Conservation (phyloP, 352 stramenopile species). For the Globisporangium rhizosaccharum region DNA sequence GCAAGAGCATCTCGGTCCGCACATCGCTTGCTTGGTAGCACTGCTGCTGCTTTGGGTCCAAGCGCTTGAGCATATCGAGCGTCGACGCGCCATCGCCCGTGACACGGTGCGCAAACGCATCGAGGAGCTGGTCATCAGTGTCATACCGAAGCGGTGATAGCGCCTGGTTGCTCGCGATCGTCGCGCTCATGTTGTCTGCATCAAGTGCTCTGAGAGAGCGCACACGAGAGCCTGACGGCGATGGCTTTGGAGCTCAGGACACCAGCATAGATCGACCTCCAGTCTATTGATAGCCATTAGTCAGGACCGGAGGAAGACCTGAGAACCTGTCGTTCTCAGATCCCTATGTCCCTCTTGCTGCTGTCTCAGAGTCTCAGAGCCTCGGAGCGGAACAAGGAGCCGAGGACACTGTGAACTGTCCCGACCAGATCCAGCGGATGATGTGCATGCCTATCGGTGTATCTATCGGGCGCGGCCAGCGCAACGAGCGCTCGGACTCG, state of each 20-base stretch:
- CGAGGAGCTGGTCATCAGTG: constrained; percentile 14
- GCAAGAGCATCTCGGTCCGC: constrained; percentile 42
- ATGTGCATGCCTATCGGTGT: neutral
- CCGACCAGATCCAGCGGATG: too few species aligned
- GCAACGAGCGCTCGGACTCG: neutral
- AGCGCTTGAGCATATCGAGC: constrained; percentile 51
- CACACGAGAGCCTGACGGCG: too few species aligned
- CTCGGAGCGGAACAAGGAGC: too few species aligned
- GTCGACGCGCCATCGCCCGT: constrained; percentile 39
- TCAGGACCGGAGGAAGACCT: too few species aligned
- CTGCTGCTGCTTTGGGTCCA: constrained; percentile 7
- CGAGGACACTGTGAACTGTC: too few species aligned
- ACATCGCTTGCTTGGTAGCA: constrained; percentile 18
- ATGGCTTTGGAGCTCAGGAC: too few species aligned
- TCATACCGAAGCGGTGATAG: neutral
- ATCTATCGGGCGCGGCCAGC: neutral
- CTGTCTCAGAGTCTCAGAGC: too few species aligned
- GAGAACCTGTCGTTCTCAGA: too few species aligned
- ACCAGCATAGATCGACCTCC: too few species aligned
- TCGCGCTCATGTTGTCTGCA: constrained; percentile 1
- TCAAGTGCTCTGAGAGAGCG: neutral
- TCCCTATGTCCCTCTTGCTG: too few species aligned
- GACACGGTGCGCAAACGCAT: constrained; percentile 19
- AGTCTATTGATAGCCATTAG: too few species aligned
- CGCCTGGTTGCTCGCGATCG: neutral